Conservation (phyloP, 345 rosid genomes). For the Boechera divaricarpa region DNA sequence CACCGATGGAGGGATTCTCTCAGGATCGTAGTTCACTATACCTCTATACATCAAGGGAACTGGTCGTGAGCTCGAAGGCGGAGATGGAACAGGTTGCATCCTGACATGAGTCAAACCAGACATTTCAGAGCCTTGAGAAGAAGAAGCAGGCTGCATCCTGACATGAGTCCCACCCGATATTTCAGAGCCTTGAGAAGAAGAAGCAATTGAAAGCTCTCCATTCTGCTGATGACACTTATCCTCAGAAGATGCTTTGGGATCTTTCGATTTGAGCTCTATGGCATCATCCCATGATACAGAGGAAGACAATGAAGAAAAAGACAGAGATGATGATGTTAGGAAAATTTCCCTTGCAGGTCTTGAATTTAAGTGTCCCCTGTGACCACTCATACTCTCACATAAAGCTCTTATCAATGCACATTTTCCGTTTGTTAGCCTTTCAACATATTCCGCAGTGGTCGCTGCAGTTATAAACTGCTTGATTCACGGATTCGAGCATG, state of each 20-base stretch:
- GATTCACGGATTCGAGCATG: not conserved
- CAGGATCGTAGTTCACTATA: constrained; percentile 10
- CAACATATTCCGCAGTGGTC: not conserved
- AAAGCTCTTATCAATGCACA: not conserved
- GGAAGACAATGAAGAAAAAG: constrained; percentile 37
- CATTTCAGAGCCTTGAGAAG: constrained; percentile 19
- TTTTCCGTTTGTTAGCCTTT: not conserved
- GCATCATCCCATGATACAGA: constrained; percentile 27
- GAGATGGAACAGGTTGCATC: constrained; percentile 28
- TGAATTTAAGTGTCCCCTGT: not conserved
- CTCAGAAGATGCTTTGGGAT: not conserved
- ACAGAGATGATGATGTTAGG: constrained; percentile 40
- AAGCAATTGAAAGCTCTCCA: not conserved
- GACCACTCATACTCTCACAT: constrained; percentile 23
- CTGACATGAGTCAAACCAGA: constrained; percentile 10
- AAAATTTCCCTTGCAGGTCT: constrained; percentile 30
- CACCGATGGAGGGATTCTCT: constrained; percentile 26
- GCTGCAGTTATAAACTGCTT: not conserved
- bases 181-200: constrained; percentile 19
- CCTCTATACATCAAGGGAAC: not conserved
- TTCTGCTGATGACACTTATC: not conserved
- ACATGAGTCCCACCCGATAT: constrained; percentile 18
- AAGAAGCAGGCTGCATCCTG: not conserved
- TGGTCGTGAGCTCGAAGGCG: constrained; percentile 17
- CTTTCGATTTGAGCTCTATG: not conserved